Evolutionary conservation across 108 stramenopile species (phyloP), one percentile per base, ranked within the genome.

Genomic region (Cyclotella baltica): DNA sequence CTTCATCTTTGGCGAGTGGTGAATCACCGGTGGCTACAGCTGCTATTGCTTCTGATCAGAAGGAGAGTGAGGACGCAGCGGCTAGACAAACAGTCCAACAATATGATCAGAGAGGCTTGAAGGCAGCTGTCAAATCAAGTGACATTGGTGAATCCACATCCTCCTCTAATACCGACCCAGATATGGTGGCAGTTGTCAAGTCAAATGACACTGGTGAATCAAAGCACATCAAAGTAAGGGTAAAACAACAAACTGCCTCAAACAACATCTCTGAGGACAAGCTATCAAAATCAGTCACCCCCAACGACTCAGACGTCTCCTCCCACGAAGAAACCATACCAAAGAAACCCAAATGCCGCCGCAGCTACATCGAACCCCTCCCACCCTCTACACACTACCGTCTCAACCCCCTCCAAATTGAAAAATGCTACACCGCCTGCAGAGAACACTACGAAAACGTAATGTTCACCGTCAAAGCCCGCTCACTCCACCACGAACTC

Each of bases 401-500:
- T 46, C 73, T 94, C 51, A 87, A 74, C 29, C 76, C 78, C 16
- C 73, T 88, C 20, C 88, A 92, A 80, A 89, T 93, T 48, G 74
- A 74, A 9, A 57, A 80, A 46, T 93, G 92, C 81, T 73, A 83
- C 67, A 75, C 78, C 56, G 92, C 93, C 48, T 84, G 86, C 34
- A 85, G 88, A 66, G 91, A 91, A 18, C 93, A 93, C 84, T 96
- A 88, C 79, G 92, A 96, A 35, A 85, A 76, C 31, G 92, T 96
- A 9, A 92, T 96, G 90, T 64, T 82, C 57, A 96, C 95, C 0
- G 95, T 96, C 36, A 90, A 89, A 76, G 85, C 87, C 0, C 83
- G 89, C 37, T 88, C 85, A 23, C 84, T 96, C 43, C 61, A 80
- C 48, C 80, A 85, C 66, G 95, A 96, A 63, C 87, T 96, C 16